Evolutionary conservation across 2,329 filamentous ascomycete genomes (phyloP), one percentile per base, ranked within the genome.

Genomic region (Pseudogymnoascus sp.): DNA sequence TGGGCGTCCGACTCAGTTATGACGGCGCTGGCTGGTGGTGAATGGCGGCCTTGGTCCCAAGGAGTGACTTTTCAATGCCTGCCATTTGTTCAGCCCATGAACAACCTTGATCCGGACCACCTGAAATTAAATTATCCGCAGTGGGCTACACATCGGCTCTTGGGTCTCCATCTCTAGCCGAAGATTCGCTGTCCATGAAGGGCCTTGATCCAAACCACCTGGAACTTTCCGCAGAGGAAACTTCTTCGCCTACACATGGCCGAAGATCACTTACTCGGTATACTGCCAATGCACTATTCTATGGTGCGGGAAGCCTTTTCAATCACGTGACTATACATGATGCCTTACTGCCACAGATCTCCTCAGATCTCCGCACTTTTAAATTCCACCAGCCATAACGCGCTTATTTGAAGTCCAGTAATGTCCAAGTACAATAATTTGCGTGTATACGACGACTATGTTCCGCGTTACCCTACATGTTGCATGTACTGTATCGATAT

Each of bases 331-430:
- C 7, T 10, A 21, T 56, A 29, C 8, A 16, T 50, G 44, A 29
- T 50, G 14, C 14, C 14, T 33, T 33, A 8, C 2, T 19, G 29
- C 10, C 50, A 56, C 26, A 56, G 29, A 33, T n/a, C n/a, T n/a
- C n/a, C n/a, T 1, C 19, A 19, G 19, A 19, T 56, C 50, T 56
- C 50, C 29, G 50, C 50, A 56, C n/a, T 56, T 56, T 56, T 56
- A 56, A 33, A 56, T 56, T 56, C 50, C 50, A 56, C 50, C 50
- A 56, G 50, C n/a, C 50, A 56, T 56, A 56, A 19, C 50, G 50
- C 29, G 50, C 50, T 56, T 56, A 33, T 56, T 56, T 56, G 29
- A 19, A 56, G 26, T 56, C n/a, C 50, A 13, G n/a, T 13, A 13
- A 24, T 53, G 47, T n/a, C 16, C 47, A 53, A 31, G n/a, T 56